Conservation (phyloP, 306 rosid species). For the Pyrus betulifolia region DNA sequence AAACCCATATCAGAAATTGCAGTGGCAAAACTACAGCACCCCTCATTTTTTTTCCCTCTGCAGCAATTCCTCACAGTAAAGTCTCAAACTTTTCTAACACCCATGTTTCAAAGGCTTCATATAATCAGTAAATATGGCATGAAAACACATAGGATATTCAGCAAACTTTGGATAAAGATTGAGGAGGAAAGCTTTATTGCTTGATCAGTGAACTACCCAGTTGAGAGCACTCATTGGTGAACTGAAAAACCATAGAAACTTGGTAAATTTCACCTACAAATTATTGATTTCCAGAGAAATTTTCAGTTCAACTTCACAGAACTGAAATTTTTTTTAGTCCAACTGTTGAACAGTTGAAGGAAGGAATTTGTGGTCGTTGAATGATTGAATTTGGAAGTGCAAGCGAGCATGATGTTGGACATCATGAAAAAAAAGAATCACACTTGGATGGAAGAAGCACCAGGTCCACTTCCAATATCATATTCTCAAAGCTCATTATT, state of each 20-base stretch:
- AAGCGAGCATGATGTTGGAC: not conserved
- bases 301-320: not conserved
- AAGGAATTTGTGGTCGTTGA: not conserved
- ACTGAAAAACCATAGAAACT: not conserved
- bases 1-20: slow-evolving; percentile 34
- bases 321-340: not conserved
- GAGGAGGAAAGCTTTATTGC: not conserved
- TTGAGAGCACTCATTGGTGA: not conserved
- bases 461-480: not conserved
- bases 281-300: not conserved
- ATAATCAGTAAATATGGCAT: slow-evolving; percentile 7
- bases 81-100: slow-evolving; percentile 16
- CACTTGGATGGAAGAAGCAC: not conserved
- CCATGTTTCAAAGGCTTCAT: not conserved
- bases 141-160: slow-evolving; percentile 9
- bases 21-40: slow-evolving; percentile 14
- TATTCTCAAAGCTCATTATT: not conserved
- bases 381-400: not conserved
- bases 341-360: not conserved
- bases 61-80: slow-evolving; percentile 15
- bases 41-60: slow-evolving; percentile 37
- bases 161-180: slow-evolving; percentile 1
- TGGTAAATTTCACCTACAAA: not conserved
- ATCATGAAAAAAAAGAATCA: not conserved
- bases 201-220: not conserved